These are phyloP conservation scores for Phytopythium chamaehyphon DNA, from an alignment of 352 stramenopile genomes.

Conservation along the genomic window DNA sequence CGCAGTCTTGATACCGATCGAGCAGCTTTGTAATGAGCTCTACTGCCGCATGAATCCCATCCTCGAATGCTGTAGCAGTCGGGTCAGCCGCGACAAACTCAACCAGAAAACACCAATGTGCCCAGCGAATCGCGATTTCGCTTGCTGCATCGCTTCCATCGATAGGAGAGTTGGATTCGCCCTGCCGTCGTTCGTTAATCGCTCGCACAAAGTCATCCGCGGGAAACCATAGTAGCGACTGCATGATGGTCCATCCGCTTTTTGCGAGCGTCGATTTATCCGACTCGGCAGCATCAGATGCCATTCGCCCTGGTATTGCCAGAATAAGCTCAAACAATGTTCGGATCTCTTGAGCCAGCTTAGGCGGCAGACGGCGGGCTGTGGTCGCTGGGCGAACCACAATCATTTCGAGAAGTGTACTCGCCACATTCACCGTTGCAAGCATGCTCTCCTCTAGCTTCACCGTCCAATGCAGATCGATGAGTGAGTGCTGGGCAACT, in stretches of 20 bases:
- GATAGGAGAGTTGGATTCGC: not conserved
- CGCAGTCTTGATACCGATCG: constrained; percentile 31
- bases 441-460: constrained; percentile 41
- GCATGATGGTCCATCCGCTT: constrained; percentile 6
- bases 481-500: not conserved
- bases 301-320: constrained; percentile 5
- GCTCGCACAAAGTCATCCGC: constrained; percentile 35
- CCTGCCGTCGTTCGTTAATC: constrained; percentile 24
- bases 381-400: not conserved
- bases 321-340: constrained; percentile 29
- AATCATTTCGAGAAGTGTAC: constrained; percentile 22
- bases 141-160: constrained; percentile 5
- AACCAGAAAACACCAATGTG: constrained; percentile 33
- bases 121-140: constrained; percentile 26
- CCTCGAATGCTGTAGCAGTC: not conserved
- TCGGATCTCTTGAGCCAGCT: constrained; percentile 19
- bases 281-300: not conserved
- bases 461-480: not conserved
- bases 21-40: constrained; percentile 30
- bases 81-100: constrained; percentile 16
- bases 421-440: constrained; percentile 33
- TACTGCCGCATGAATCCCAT: constrained; percentile 2
- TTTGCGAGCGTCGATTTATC: not conserved
- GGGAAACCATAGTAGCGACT: constrained; percentile 35
- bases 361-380: constrained; percentile 2